Percentiles rank a stretch among this genome's conserved stretches.
Conservation (phyloP, 2,329 filamentous ascomycete genomes). For the Sporothrix pseudoabietina region DNA sequence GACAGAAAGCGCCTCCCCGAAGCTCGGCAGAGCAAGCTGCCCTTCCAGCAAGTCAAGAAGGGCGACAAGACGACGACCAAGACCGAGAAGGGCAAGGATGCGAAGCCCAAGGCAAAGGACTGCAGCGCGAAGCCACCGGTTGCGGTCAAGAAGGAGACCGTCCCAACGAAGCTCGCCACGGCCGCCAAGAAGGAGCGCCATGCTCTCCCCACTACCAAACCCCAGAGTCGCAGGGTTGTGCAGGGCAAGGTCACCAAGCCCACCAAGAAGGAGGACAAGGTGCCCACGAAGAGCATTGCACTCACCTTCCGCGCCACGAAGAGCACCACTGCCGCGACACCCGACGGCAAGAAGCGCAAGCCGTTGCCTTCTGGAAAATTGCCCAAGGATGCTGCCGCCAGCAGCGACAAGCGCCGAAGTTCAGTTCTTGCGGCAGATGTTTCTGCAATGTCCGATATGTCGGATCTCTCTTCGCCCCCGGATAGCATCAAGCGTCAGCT, state of each 20-base stretch:
- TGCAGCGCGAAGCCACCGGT: neutral
- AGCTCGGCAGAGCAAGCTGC: slow-evolving; percentile 56
- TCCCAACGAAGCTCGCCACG: slow-evolving; percentile 27
- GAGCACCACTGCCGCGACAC: slow-evolving; percentile 38
- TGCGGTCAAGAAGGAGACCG: neutral
- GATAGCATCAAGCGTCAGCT: neutral
- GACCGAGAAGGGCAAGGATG: slow-evolving; percentile 1
- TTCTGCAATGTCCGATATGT: neutral
- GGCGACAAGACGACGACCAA: neutral
- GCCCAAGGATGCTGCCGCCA: neutral
- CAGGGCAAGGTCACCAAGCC: slow-evolving; percentile 43
- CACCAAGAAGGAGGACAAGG: slow-evolving; percentile 41
- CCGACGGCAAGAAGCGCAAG: slow-evolving; percentile 28
- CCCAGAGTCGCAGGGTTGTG: slow-evolving; percentile 38
- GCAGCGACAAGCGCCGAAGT: neutral
- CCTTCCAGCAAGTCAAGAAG: slow-evolving; percentile 43
- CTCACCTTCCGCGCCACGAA: slow-evolving; percentile 52
- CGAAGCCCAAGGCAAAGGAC: slow-evolving; percentile 8
- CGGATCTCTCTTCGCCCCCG: slow-evolving; percentile 13
- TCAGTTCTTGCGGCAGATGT: neutral
- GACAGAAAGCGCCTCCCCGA: slow-evolving; percentile 45
- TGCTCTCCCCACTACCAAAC: slow-evolving; percentile 25
- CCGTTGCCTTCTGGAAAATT: slow-evolving; percentile 10
- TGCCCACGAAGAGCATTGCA: slow-evolving; percentile 38
- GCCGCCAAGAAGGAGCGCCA: slow-evolving; percentile 25